Evolutionary conservation across 2,329 filamentous ascomycete species (phyloP), one percentile per base, ranked within the genome.

Genomic region (Westerdykella sp.): DNA sequence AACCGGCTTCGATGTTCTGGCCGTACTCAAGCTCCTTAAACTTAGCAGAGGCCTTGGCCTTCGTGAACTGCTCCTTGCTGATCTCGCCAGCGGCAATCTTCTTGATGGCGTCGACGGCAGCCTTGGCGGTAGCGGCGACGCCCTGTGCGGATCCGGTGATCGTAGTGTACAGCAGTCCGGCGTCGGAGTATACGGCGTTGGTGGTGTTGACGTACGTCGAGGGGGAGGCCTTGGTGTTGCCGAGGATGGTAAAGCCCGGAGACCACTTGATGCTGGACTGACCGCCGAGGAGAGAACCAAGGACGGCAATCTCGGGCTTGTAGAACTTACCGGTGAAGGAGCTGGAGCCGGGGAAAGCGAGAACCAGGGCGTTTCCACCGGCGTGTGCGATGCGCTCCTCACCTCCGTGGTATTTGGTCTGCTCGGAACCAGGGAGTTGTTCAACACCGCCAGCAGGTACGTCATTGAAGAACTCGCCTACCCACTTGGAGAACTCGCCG

Each of bases 191-290:
- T 54, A 84, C 78, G 54, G 82, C 74, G 73, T 93, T 91, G 60
- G 83, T 79, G 51, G 91, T 87, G 31, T 79, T 76, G 60, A 88
- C 79, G 40, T 75, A 77, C 51, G 85, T 80, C 53, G 81, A 80
- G 31, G 83, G 76, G 60, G 80, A 74, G 37, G 78, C 76, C 49
- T 83, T 76, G 44, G 82, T 78, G 76, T 95, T 90, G 64, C 85
- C 79, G 47, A 98, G 80, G 49, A 96, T 78, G 46, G 87, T 91
- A 78, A 95, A 97, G 59, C 93, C 93, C 50, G 87, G 74, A 41
- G 87, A 84, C 91, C 91, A 98, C 77, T 97, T 98, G 76, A 97
- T 89, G 70, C 75, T 85, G 42, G 89, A 85, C 70, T 94, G 74
- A 49, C 91, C 93, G 63, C 93, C 93, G 41, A 98, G 85, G 15